phyloP scores from a whole-genome alignment of 2,329 filamentous ascomycete genomes.

The Cladosporium sp. region DNA sequence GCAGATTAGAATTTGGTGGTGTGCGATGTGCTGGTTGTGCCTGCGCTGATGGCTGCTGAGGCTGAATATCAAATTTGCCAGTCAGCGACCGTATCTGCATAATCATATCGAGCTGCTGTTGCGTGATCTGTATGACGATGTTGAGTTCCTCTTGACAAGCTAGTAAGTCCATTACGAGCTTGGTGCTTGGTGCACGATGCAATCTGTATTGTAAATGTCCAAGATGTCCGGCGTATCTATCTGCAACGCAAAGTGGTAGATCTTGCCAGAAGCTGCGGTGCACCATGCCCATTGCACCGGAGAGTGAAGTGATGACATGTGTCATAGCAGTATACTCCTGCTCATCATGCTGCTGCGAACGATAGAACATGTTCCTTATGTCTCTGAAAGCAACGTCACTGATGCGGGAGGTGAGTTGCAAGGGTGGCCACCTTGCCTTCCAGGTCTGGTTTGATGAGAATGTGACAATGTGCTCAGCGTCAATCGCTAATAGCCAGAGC shows the following conservation, averaged over 20 bases:
- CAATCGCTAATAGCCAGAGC: conserved; percentile 40
- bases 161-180: conserved; percentile 42
- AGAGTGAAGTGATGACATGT: conserved; percentile 36
- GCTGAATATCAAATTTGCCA: conserved; percentile 14
- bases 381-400: conserved; percentile 39
- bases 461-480: conserved; percentile 39
- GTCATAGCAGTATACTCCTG: conserved; percentile 37
- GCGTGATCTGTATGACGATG: conserved; percentile 42
- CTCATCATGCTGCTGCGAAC: conserved; percentile 22
- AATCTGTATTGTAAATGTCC: conserved; percentile 41
- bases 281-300: conserved; percentile 40
- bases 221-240: conserved; percentile 41
- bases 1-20: not conserved
- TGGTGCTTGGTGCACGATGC: conserved; percentile 39
- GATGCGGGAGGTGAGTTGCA: conserved; percentile 38
- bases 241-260: conserved; percentile 37
- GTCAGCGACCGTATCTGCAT: conserved; percentile 20
- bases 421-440: conserved; percentile 41
- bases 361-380: conserved; percentile 37
- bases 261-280: conserved; percentile 42
- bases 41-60: not conserved
- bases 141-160: conserved; percentile 43
- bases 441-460: conserved; percentile 42
- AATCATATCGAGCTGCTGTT: conserved; percentile 39
- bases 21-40: not conserved